Conservation (phyloP, 495 filamentous ascomycete genomes). For the Corynascus novoguineensis region DNA sequence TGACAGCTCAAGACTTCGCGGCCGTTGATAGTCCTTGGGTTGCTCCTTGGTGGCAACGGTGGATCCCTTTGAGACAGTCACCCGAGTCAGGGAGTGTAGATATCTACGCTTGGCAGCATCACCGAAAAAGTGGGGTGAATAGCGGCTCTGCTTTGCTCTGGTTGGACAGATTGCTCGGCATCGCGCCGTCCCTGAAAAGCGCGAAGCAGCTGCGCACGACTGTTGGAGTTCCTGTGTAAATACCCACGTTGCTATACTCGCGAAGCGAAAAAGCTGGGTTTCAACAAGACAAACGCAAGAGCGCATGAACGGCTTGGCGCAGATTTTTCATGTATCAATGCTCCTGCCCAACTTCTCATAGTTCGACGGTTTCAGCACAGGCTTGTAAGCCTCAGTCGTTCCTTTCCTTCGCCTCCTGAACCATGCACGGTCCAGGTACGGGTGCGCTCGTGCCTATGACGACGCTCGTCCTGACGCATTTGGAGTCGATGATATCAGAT, state of each 20-base stretch:
- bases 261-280: neutral
- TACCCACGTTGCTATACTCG: conserved; percentile 1
- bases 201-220: conserved; percentile 6
- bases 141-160: too few relatives aligned
- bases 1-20: conserved; percentile 6
- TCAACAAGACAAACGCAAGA: neutral
- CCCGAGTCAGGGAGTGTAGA: conserved; percentile 2
- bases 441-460: too few relatives aligned
- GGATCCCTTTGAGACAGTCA: conserved; percentile 14
- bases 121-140: conserved; percentile 8
- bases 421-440: too few relatives aligned
- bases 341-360: too few relatives aligned
- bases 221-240: neutral
- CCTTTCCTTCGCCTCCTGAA: too few relatives aligned
- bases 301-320: neutral
- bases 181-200: conserved; percentile 15
- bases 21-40: neutral
- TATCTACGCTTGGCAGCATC: neutral
- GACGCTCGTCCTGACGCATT: too few relatives aligned
- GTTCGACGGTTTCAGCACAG: too few relatives aligned
- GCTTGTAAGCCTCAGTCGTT: too few relatives aligned
- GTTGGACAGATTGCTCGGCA: conserved; percentile 12
- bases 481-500: too few relatives aligned
- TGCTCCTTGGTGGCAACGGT: conserved; percentile 15
- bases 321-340: neutral